phyloP scores from a whole-genome alignment of 1,284 basidiomycete genomes.

The Rhodotorula sp. region DNA sequence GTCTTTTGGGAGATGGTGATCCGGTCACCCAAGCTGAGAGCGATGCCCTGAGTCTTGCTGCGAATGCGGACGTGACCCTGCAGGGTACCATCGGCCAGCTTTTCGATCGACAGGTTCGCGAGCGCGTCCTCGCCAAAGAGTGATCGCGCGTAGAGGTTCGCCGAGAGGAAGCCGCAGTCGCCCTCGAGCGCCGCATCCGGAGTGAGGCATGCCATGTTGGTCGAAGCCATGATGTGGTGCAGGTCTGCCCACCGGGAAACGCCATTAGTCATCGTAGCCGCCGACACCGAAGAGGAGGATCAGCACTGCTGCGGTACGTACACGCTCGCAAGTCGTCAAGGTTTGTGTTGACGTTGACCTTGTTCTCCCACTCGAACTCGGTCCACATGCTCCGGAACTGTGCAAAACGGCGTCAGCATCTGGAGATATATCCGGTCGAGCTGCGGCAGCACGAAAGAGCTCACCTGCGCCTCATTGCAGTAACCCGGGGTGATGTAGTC shows the following conservation, averaged over 20 bases:
- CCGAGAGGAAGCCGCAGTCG: constrained; percentile 82
- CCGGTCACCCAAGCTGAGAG: constrained; percentile 85
- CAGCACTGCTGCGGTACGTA: constrained; percentile 10
- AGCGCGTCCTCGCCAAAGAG: constrained; percentile 95
- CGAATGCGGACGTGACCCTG: constrained; percentile 89
- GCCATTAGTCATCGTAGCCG: neutral
- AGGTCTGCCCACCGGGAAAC: constrained; percentile 56
- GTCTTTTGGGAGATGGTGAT: constrained; percentile 54
- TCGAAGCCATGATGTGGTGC: constrained; percentile 84
- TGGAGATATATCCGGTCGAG: neutral
- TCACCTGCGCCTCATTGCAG: constrained; percentile 89
- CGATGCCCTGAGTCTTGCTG: constrained; percentile 93
- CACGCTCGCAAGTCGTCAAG: constrained; percentile 53
- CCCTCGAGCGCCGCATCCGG: constrained; percentile 74
- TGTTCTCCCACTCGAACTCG: constrained; percentile 98
- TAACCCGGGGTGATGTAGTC: constrained; percentile 98
- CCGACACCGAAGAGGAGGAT: neutral
- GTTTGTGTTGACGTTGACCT: constrained; percentile 83
- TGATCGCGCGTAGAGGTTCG: constrained; percentile 88
- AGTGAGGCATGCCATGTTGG: constrained; percentile 96
- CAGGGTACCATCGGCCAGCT: constrained; percentile 76
- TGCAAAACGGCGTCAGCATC: neutral
- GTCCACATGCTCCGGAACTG: constrained; percentile 97
- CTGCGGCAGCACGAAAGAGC: constrained; percentile 38
- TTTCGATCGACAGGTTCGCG: constrained; percentile 92